Conservation (phyloP, 1,284 basidiomycete genomes). For the Boletellus dicymbophilus region DNA sequence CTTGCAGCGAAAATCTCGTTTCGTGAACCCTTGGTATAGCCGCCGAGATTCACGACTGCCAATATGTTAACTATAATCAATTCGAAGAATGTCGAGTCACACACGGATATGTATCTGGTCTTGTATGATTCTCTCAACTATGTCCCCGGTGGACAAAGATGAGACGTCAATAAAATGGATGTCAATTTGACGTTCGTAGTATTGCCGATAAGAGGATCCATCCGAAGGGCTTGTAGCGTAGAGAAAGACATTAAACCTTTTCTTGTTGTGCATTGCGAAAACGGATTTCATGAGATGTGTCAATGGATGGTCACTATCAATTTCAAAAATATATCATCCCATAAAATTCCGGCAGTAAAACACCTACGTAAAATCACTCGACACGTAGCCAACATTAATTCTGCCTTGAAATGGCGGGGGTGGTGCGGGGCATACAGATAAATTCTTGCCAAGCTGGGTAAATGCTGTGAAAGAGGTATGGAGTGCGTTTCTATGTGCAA, state of each 20-base stretch:
- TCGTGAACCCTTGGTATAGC: constrained; percentile 66
- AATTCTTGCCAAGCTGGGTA: constrained; percentile 35
- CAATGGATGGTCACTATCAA: constrained; percentile 55
- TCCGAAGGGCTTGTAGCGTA: constrained; percentile 61
- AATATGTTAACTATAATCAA: neutral
- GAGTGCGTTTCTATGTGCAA: constrained; percentile 59
- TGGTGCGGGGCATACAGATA: constrained; percentile 40
- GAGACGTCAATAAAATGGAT: constrained; percentile 54
- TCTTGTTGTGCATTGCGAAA: constrained; percentile 52
- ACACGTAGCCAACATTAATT: constrained; percentile 61
- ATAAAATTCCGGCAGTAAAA: neutral
- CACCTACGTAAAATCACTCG: constrained; percentile 54
- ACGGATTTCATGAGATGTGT: constrained; percentile 65
- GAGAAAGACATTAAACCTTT: constrained; percentile 49
- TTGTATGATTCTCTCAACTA: constrained; percentile 45
- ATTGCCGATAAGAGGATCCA: constrained; percentile 49
- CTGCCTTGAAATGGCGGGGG: constrained; percentile 45
- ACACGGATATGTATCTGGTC: constrained; percentile 57
- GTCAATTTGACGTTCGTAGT: constrained; percentile 50
- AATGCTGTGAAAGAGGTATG: constrained; percentile 52
- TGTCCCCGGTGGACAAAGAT: constrained; percentile 42
- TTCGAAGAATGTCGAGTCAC: constrained; percentile 16
- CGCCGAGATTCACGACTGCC: constrained; percentile 56
- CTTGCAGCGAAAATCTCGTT: constrained; percentile 66
- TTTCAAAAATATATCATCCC: neutral